Evolutionary conservation across 1,284 basidiomycete species (phyloP).

Genomic region (Spongispora temasekensis): DNA sequence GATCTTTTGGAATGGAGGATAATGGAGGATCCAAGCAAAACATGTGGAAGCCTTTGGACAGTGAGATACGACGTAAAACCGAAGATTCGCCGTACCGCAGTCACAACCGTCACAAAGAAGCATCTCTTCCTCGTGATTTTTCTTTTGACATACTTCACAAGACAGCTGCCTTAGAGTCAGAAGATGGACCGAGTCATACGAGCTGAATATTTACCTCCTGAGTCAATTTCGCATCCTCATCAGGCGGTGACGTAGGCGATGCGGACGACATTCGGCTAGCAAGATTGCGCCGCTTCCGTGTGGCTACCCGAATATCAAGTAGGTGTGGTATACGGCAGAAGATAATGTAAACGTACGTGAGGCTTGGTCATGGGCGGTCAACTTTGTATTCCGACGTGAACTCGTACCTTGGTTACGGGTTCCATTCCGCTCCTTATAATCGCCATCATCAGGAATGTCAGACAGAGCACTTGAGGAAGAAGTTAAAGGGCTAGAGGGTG

Average conservation of each 20-base stretch:
- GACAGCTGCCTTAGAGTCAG: constrained; percentile 34
- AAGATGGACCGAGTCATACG: constrained; percentile 5
- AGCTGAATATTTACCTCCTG: constrained; percentile 48
- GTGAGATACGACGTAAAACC: constrained; percentile 18
- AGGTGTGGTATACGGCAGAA: constrained; percentile 18
- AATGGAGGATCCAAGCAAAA: constrained; percentile 95
- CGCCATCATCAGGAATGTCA: constrained; percentile 74
- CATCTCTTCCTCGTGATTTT: constrained; percentile 88
- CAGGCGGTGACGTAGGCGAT: constrained; percentile 49
- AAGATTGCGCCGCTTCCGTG: constrained; percentile 36
- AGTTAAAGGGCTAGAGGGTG: constrained; percentile 71
- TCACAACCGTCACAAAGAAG: constrained; percentile 97
- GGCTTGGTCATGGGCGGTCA: constrained; percentile 43
- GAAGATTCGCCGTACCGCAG: constrained; percentile 62
- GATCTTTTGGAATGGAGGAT: constrained; percentile 80
- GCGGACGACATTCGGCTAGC: constrained; percentile 39
- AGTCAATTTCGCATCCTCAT: constrained; percentile 45
- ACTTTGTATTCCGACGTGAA: constrained; percentile 47
- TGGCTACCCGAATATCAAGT: constrained; percentile 26
- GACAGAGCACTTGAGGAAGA: constrained; percentile 72
- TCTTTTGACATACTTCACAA: constrained; percentile 91
- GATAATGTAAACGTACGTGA: constrained; percentile 34
- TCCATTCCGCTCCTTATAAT: constrained; percentile 49
- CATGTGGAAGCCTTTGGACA: constrained; percentile 84
- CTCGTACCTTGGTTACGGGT: constrained; percentile 33